Conservation (phyloP, 768 basidiomycete genomes). For the Atractiella rhizophila region DNA sequence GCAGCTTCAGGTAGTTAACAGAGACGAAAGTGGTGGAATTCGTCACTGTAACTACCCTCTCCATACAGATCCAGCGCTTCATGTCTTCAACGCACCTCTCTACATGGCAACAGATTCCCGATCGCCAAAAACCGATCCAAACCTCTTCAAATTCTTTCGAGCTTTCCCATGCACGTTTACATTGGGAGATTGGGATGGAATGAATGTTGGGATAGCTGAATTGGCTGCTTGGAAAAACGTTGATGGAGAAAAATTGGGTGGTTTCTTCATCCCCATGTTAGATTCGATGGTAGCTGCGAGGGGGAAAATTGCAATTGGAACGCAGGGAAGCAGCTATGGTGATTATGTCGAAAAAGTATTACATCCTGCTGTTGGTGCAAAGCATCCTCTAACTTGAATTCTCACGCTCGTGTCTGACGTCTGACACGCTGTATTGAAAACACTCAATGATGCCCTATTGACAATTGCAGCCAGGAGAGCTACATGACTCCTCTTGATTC, state of each 20-base stretch:
- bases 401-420: too few species aligned
- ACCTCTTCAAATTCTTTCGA: conserved; percentile 27
- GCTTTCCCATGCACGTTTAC: conserved; percentile 42
- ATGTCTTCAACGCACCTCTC: conserved; percentile 31
- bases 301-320: conserved; percentile 6
- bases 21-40: too few species aligned
- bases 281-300: conserved; percentile 40
- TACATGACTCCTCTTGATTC: too few species aligned
- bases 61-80: conserved; percentile 22
- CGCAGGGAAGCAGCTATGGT: conserved; percentile 5
- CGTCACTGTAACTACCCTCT: conserved; percentile 24
- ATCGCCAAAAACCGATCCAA: conserved; percentile 23
- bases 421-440: too few species aligned
- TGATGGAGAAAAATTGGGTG: conserved; percentile 29
- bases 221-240: conserved; percentile 24
- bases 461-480: too few species aligned
- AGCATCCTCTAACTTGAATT: too few species aligned
- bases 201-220: too few species aligned
- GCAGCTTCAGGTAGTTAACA: too few species aligned
- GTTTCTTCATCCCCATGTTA: conserved; percentile 35
- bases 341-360: too few species aligned
- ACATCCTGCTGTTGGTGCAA: too few species aligned
- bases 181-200: conserved; percentile 28
- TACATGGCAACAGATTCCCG: conserved; percentile 40
- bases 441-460: too few species aligned